Base-by-base conservation (phyloP, 2,329 filamentous ascomycete species). In the Colletotrichum sp. region DNA sequence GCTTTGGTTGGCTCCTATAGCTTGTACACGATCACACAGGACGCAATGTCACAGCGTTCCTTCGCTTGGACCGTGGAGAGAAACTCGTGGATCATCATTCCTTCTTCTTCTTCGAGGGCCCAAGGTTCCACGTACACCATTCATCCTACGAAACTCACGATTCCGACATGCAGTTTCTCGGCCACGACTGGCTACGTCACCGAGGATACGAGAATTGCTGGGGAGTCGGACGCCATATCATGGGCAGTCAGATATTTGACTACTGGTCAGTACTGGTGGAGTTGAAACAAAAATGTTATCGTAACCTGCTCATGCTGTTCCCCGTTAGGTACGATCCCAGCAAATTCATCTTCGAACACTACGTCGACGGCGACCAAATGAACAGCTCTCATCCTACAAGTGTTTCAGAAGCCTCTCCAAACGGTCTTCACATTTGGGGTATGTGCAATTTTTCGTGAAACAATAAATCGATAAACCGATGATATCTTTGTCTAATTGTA, bases 61-160 rank as follows among this genome's bases (percentile, higher is more conserved):
- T 86, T 80, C 86, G 88, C 5, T 81, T 89, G 2, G 80, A 87
- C 78, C 84, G 85, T 13, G 88, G 88, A 32, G 78, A 80, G 30
- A 82, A 88, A 62, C 81, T 84, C 69, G 88, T 89, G 34, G 88
- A 90, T 79, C 88, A 90, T 80, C 88, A 90, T 83, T 83, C 81
- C 72, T 89, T 90, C 83, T 90, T 90, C 82, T 85, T 90, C 77
- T 88, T 86, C 78, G 83, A 88, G 77, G 88, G 87, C 0, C 82
- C 84, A 57, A 82, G 84, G 62, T 85, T 81, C 75, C 91, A 93
- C 81, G 89, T 94, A 4, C 93, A 95, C 81, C 93, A 95, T 83
- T 90, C 90, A n/a, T 91, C 88, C 4, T 95, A 93, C 78, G 93
- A 95, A 83, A 92, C 93, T 6, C 90, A 93, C 79, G 92, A 95